A percentile compares a stretch with the other conserved stretches of the same genome.
These are phyloP conservation scores for Globisporangium spinosum DNA, from an alignment of 352 stramenopile species.

Conservation along the genomic window DNA sequence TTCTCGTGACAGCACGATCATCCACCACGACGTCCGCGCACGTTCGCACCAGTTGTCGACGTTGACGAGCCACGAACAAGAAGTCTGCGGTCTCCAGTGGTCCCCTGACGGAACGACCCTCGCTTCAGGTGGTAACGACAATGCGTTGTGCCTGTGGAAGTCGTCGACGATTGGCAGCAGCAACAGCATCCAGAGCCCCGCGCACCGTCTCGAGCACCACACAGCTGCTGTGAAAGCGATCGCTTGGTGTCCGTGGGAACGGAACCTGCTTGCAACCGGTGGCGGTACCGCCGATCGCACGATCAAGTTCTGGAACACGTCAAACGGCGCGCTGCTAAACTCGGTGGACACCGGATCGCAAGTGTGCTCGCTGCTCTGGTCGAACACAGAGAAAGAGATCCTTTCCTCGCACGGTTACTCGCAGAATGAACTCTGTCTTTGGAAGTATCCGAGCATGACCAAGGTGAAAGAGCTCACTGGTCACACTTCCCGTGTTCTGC, in stretches of 20 bases:
- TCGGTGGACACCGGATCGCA: slow-evolving; percentile 97
- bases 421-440: slow-evolving; percentile 97
- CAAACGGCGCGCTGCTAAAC: slow-evolving; percentile 93
- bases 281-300: slow-evolving; percentile 96
- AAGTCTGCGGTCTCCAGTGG: slow-evolving; percentile 97
- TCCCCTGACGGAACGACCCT: slow-evolving; percentile 94
- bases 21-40: slow-evolving; percentile 79
- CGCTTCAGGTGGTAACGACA: slow-evolving; percentile 98
- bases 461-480: slow-evolving; percentile 97
- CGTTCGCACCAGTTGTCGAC: slow-evolving; percentile 87
- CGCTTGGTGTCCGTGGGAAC: slow-evolving; percentile 98
- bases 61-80: slow-evolving; percentile 93
- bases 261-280: slow-evolving; percentile 95
- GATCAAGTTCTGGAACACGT: slow-evolving; percentile 99
- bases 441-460: slow-evolving; percentile 98
- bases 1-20: slow-evolving; percentile 92
- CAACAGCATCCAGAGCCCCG: slow-evolving; percentile 47
- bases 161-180: slow-evolving; percentile 82
- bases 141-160: slow-evolving; percentile 95
- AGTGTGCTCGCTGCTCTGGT: slow-evolving; percentile 96
- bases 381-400: slow-evolving; percentile 92
- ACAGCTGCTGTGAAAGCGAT: slow-evolving; percentile 97
- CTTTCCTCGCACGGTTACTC: slow-evolving; percentile 97
- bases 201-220: slow-evolving; percentile 93
- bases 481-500: slow-evolving; percentile 95